Evolutionary conservation across 192 early-diverging fungal species (phyloP).

Genomic region (Backusella australiensis): DNA sequence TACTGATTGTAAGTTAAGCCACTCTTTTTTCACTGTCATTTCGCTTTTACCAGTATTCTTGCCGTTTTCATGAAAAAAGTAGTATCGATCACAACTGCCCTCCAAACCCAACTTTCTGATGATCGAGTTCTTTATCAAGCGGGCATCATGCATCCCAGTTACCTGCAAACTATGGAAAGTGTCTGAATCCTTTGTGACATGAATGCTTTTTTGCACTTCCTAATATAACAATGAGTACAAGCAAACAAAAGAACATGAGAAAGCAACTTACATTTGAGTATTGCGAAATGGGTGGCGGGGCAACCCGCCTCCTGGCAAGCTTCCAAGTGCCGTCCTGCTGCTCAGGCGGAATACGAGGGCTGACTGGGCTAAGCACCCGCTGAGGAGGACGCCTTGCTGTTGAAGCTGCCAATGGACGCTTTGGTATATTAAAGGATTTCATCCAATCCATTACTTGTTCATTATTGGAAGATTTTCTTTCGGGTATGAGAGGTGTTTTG

Average conservation of each 20-base stretch:
- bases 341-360: not conserved
- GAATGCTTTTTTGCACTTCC: slow-evolving; percentile 23
- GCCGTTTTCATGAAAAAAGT: slow-evolving; percentile 29
- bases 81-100: slow-evolving; percentile 21
- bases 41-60: not conserved
- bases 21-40: not conserved
- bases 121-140: slow-evolving; percentile 18
- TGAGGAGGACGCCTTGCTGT: not conserved
- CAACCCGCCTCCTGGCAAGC: not conserved
- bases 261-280: not conserved
- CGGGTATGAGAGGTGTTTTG: slow-evolving; percentile 6
- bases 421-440: slow-evolving; percentile 12
- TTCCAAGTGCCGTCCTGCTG: slow-evolving; percentile 4
- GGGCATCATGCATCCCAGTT: slow-evolving; percentile 22
- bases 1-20: not conserved
- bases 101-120: slow-evolving; percentile 23
- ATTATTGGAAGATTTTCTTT: slow-evolving; percentile 15
- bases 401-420: not conserved
- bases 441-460: slow-evolving; percentile 10
- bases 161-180: slow-evolving; percentile 26
- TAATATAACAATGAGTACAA: not conserved
- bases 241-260: not conserved
- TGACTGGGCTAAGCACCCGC: not conserved
- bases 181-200: slow-evolving; percentile 29
- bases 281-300: not conserved